phyloP scores from a whole-genome alignment of 139 green algal genomes.

The Prasinococcaceae sp. region DNA sequence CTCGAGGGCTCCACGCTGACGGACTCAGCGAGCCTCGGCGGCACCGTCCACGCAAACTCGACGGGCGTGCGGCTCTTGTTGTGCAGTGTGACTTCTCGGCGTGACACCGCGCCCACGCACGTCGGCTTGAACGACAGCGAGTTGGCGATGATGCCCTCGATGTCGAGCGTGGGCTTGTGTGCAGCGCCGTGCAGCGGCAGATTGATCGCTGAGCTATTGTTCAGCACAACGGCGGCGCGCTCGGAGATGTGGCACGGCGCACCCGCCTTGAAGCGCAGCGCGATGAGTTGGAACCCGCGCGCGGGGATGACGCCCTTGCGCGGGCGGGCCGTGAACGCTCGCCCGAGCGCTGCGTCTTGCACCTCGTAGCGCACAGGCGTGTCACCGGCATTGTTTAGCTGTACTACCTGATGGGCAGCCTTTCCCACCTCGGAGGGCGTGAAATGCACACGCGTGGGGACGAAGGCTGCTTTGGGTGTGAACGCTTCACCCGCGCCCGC shows the following conservation, averaged over 20 bases:
- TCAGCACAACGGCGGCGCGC: no score
- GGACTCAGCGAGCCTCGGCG: slow-evolving; percentile 18
- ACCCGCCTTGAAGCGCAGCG: slow-evolving; percentile 28
- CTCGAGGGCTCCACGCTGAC: slow-evolving; percentile 15
- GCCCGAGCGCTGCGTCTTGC: no score
- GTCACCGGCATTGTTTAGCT: slow-evolving; percentile 47
- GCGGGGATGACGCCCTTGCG: background rate
- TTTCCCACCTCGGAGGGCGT: slow-evolving; percentile 29
- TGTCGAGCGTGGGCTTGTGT: no score
- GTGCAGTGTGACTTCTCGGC: slow-evolving; percentile 28
- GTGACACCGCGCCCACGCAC: slow-evolving; percentile 42
- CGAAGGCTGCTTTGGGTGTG: slow-evolving; percentile 24
- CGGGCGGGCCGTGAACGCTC: background rate
- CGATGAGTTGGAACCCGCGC: slow-evolving; percentile 33
- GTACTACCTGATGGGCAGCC: slow-evolving; percentile 32
- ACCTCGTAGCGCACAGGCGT: slow-evolving; percentile 35
- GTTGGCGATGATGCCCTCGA: background rate
- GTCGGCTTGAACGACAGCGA: slow-evolving; percentile 45
- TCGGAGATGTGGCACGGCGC: no score
- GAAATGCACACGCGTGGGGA: slow-evolving; percentile 28
- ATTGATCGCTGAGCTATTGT: no score
- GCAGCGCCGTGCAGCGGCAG: no score
- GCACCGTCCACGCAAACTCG: slow-evolving; percentile 34
- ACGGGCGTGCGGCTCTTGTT: slow-evolving; percentile 40
- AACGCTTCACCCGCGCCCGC: slow-evolving; percentile 13